phyloP scores from a whole-genome alignment of 495 filamentous ascomycete genomes.

The Aspergillus funiculosus region DNA sequence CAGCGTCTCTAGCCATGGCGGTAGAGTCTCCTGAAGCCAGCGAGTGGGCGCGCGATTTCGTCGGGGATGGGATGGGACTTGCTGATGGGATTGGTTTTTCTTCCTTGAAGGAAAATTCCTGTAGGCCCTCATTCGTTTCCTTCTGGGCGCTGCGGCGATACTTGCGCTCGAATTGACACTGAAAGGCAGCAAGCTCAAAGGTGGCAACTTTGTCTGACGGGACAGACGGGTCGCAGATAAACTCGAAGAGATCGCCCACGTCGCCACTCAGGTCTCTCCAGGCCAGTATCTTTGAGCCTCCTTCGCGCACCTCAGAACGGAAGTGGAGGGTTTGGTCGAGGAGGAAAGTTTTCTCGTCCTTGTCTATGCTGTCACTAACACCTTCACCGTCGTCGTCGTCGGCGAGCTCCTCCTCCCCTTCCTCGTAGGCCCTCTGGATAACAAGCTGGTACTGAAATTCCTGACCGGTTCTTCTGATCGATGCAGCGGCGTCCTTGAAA shows the following conservation, averaged over 20 bases:
- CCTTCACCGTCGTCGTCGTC: constrained; percentile 82
- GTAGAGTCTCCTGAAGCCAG: constrained; percentile 33
- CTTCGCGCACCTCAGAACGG: constrained; percentile 70
- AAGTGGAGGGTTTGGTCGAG: constrained; percentile 90
- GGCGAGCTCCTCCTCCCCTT: constrained; percentile 86
- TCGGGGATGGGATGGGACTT: constrained; percentile 66
- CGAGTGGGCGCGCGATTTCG: constrained; percentile 35
- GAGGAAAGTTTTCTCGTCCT: constrained; percentile 94
- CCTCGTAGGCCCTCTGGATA: constrained; percentile 91
- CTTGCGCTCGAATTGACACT: constrained; percentile 98
- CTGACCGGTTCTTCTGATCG: constrained; percentile 85
- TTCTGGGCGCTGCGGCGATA: constrained; percentile 70
- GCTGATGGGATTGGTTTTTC: constrained; percentile 77
- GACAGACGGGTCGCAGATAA: constrained; percentile 77
- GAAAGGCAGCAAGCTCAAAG: constrained; percentile 77
- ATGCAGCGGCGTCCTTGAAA: constrained; percentile 92
- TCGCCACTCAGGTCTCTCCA: constrained; percentile 96
- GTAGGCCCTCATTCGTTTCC: constrained; percentile 74
- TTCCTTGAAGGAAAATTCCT: constrained; percentile 73
- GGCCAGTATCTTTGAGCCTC: constrained; percentile 74
- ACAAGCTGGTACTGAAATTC: constrained; percentile 97
- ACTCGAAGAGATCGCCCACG: constrained; percentile 89
- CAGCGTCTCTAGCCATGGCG: constrained; percentile 44
- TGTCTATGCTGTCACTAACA: constrained; percentile 61
- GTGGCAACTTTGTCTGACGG: constrained; percentile 63